Evolutionary conservation across 768 basidiomycete species (phyloP).

Genomic region (Podaxis rugospora): DNA sequence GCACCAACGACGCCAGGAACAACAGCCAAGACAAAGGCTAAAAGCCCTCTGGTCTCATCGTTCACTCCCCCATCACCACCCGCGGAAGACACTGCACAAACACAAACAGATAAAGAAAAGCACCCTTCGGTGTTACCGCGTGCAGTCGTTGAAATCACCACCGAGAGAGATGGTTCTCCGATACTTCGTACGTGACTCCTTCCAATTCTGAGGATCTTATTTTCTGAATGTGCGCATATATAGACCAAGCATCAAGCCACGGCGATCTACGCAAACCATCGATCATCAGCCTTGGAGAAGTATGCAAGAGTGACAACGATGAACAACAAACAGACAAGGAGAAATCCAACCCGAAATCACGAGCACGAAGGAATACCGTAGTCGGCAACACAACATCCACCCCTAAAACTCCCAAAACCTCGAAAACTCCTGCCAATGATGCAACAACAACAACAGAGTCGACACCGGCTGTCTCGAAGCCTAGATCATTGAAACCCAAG

Average conservation of each 20-base stretch:
- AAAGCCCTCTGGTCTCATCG: conserved; percentile 1
- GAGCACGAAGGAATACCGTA: conserved; percentile 3
- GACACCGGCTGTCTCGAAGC: neutral
- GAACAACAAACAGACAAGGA: conserved; percentile 3
- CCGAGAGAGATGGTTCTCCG: conserved; percentile 8
- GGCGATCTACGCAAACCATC: neutral
- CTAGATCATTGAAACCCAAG: conserved; percentile 1
- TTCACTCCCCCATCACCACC: conserved; percentile 10
- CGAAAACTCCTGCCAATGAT: neutral
- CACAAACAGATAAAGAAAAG: neutral
- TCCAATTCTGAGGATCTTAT: neutral
- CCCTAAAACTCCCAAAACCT: conserved; percentile 3
- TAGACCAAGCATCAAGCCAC: neutral
- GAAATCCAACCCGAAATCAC: conserved; percentile 3
- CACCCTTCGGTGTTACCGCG: neutral
- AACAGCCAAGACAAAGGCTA: conserved; percentile 2
- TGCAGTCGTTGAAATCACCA: conserved; percentile 5
- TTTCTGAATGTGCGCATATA: neutral
- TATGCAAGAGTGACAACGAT: neutral
- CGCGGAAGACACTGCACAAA: neutral
- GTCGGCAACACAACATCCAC: neutral
- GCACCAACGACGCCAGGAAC: conserved; percentile 4
- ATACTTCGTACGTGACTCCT: neutral
- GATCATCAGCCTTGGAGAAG: neutral
- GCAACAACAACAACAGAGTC: neutral